Evolutionary conservation across 495 filamentous ascomycete species (phyloP).

Genomic region (Aspergillus carlsbadensis): DNA sequence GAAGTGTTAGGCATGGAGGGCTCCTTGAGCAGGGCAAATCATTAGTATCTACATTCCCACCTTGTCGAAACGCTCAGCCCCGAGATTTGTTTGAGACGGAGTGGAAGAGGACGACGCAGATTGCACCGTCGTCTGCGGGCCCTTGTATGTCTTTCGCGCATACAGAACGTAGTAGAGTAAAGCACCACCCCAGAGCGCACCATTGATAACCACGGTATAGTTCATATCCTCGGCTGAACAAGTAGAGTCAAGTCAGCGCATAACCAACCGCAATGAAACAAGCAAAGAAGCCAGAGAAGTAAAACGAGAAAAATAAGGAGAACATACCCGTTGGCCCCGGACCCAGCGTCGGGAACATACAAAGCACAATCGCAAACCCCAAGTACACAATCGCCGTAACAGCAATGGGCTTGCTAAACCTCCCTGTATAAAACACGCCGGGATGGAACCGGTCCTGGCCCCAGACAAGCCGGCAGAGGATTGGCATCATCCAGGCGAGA

Average conservation of each 20-base stretch:
- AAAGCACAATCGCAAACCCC: conserved; percentile 53
- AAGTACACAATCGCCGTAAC: conserved; percentile 54
- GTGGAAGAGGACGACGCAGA: conserved; percentile 25
- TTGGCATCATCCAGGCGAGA: conserved; percentile 62
- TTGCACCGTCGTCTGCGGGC: conserved; percentile 60
- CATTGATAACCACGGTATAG: conserved; percentile 65
- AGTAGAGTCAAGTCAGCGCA: background rate
- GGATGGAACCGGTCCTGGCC: conserved; percentile 61
- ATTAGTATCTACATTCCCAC: background rate
- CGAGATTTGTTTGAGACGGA: conserved; percentile 13
- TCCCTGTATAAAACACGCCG: conserved; percentile 61
- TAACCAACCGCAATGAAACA: too few relatives aligned
- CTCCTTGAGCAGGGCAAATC: background rate
- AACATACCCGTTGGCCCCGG: conserved; percentile 52
- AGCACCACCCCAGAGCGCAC: conserved; percentile 58
- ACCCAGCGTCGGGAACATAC: conserved; percentile 59
- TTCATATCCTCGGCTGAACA: conserved; percentile 55
- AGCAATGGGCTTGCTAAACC: conserved; percentile 52
- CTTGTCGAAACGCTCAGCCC: background rate
- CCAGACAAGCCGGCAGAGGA: conserved; percentile 62
- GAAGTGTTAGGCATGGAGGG: background rate
- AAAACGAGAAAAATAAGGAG: conserved; percentile 4
- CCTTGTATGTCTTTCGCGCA: conserved; percentile 70
- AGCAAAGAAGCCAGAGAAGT: background rate
- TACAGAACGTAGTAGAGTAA: conserved; percentile 63